Conservation (phyloP, 2,329 filamentous ascomycete species). For the Coniella lustricola region DNA sequence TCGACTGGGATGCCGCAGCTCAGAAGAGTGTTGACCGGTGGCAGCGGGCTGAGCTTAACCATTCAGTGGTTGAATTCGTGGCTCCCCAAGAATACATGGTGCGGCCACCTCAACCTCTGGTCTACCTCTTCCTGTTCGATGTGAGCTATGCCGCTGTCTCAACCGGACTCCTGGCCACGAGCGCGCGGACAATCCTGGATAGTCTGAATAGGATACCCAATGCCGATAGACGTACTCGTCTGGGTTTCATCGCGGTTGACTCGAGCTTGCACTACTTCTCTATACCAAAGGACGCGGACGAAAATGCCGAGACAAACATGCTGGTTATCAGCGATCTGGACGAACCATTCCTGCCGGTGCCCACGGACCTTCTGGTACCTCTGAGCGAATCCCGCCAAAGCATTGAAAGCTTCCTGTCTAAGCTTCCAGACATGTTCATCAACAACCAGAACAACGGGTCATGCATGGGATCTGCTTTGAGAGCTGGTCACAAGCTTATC, state of each 20-base stretch:
- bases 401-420: slow-evolving; percentile 83
- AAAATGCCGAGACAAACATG: slow-evolving; percentile 81
- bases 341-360: slow-evolving; percentile 92
- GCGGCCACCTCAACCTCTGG: slow-evolving; percentile 86
- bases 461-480: slow-evolving; percentile 90
- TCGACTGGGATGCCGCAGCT: slow-evolving; percentile 91
- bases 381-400: slow-evolving; percentile 83
- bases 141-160: slow-evolving; percentile 88
- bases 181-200: slow-evolving; percentile 87
- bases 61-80: slow-evolving; percentile 95
- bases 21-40: slow-evolving; percentile 90
- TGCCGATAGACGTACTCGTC: slow-evolving; percentile 80
- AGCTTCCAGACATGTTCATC: slow-evolving; percentile 94
- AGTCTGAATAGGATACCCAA: slow-evolving; percentile 98
- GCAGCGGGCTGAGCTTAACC: slow-evolving; percentile 87
- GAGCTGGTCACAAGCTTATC: slow-evolving; percentile 92
- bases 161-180: slow-evolving; percentile 84
- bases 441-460: slow-evolving; percentile 83
- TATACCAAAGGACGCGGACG: slow-evolving; percentile 80
- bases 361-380: slow-evolving; percentile 83
- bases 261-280: slow-evolving; percentile 94
- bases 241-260: slow-evolving; percentile 94
- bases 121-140: slow-evolving; percentile 93
- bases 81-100: slow-evolving; percentile 99
- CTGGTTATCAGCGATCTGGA: slow-evolving; percentile 91